Conservation (phyloP, 208 protist species). For the Endotrypanum monterogeii region DNA sequence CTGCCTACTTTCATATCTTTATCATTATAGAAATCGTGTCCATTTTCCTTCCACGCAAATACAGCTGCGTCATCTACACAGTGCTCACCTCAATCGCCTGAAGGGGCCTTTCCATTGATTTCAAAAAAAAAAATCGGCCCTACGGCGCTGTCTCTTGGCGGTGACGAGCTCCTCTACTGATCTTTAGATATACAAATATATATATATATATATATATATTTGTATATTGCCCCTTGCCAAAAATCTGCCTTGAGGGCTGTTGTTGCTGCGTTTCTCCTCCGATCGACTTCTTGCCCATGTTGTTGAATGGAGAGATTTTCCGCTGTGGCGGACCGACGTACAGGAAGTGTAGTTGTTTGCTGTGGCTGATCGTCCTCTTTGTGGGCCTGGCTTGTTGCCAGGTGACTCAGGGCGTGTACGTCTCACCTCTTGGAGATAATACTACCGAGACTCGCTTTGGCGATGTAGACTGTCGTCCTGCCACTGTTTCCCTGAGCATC, state of each 20-base stretch:
- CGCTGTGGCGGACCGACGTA: neutral
- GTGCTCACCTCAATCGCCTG: too few species aligned
- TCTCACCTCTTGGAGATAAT: too few species aligned
- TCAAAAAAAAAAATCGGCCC: too few species aligned
- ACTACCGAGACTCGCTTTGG: too few species aligned
- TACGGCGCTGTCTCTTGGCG: too few species aligned
- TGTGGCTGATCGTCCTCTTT: neutral
- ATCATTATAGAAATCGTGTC: neutral
- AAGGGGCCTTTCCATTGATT: too few species aligned
- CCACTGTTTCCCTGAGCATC: constrained; percentile 18
- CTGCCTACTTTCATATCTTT: neutral
- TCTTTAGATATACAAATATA: too few species aligned
- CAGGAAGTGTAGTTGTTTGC: neutral
- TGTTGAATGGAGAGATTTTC: neutral
- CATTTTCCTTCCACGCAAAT: neutral
- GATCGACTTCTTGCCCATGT: neutral
- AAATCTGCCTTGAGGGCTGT: neutral
- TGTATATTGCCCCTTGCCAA: too few species aligned
- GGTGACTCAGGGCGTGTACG: neutral
- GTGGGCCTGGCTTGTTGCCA: neutral
- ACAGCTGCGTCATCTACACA: too few species aligned
- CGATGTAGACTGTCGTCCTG: neutral
- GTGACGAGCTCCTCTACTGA: too few species aligned
- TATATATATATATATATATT: too few species aligned
- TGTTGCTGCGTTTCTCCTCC: neutral